phyloP scores from a whole-genome alignment of 2,329 filamentous ascomycete species.

The Fusarium robinianum region DNA sequence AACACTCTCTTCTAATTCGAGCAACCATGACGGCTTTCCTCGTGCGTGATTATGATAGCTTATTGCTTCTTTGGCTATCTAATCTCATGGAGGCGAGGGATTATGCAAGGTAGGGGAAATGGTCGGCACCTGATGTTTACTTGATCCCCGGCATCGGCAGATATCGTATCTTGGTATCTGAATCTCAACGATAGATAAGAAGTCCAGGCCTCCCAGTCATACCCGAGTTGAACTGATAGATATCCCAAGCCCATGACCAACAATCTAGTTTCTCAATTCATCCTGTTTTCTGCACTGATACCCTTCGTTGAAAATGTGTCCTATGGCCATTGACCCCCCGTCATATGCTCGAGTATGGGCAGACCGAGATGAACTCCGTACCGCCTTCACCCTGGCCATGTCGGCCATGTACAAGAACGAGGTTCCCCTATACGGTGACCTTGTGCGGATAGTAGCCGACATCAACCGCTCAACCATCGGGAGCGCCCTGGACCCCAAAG shows the following conservation, averaged over 20 bases:
- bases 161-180: slow-evolving; percentile 20
- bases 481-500: neutral
- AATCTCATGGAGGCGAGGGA: no score
- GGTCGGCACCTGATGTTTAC: neutral
- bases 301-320: slow-evolving; percentile 49
- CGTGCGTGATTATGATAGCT: no score
- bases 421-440: slow-evolving; percentile 42
- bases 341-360: slow-evolving; percentile 52
- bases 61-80: no score
- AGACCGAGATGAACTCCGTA: slow-evolving; percentile 25
- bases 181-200: slow-evolving; percentile 9
- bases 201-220: neutral
- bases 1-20: no score
- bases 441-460: slow-evolving; percentile 38
- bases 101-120: slow-evolving; percentile 2
- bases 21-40: no score
- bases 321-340: slow-evolving; percentile 58
- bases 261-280: neutral
- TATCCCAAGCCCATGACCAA: neutral
- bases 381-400: slow-evolving; percentile 39
- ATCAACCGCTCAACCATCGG: slow-evolving; percentile 27
- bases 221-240: no score
- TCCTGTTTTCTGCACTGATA: no score
- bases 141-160: slow-evolving; percentile 9
- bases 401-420: slow-evolving; percentile 44